Evolutionary conservation across 352 stramenopile genomes (phyloP), one percentile per base, ranked within the genome.

Genomic region (Pythium plurisporium): DNA sequence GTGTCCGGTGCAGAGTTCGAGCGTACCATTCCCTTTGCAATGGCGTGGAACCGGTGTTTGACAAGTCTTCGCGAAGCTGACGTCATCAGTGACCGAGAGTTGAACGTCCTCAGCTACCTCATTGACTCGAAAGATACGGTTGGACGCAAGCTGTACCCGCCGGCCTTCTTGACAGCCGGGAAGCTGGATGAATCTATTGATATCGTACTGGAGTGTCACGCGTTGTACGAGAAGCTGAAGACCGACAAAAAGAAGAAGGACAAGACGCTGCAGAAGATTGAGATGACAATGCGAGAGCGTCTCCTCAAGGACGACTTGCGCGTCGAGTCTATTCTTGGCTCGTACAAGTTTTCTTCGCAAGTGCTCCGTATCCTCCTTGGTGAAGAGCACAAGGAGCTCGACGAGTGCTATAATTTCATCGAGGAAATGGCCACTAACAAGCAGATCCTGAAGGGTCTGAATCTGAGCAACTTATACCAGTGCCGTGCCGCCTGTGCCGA

Each of bases 231-330:
- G 50, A 90, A 91, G 55, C 70, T 95, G 20, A 86, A 79, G 48
- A 79, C 74, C 2, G 85, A 93, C 66, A 92, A 94, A 59, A 95
- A 95, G 65, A 93, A 93, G 63, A 91, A 95, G 49, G 85, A 90
- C 11, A 95, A 95, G 67, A 66, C 79, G 3, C 53, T 95, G 22
- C 81, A 95, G 58, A 95, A 93, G 68, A 85, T 95, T 34, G 85
- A 93, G 48, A 89, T 72, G n/a, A 86, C 77, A 14, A 95, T 95
- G 85, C 81, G 79, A 14, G 82, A 91, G 25, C 81, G 85, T 55
- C 65, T 95, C n/a, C 70, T 87, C 3, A 95, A 95, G 69, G 85
- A 95, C 34, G 82, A 95, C 44, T 43, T 95, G 62, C 82, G 85
- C 43, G 61, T 95, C 11, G 79, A 95, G 52, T 88, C 82, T 7